phyloP scores from a whole-genome alignment of 257 asterid species.

The Penstemon eatonii region DNA sequence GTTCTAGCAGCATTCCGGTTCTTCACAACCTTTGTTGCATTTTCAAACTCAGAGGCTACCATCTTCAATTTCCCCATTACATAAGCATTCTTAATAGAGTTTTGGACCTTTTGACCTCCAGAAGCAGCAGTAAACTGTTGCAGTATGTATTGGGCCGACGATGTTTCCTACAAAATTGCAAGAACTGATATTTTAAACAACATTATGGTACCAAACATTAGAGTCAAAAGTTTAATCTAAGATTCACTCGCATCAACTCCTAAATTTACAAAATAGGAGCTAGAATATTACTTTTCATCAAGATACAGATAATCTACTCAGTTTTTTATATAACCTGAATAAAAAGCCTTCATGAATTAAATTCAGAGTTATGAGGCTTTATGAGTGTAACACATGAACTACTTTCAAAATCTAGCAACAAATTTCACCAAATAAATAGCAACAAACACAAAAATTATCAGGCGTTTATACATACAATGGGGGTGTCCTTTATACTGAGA shows the following conservation, averaged over 20 bases:
- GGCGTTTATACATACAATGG: conserved; percentile 53
- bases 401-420: no score
- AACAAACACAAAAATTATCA: neutral
- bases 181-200: neutral
- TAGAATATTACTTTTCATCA: neutral
- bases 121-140: conserved; percentile 91
- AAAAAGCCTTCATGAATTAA: neutral
- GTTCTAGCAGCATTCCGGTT: conserved; percentile 62
- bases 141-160: conserved; percentile 87
- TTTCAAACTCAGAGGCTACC: conserved; percentile 88
- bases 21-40: conserved; percentile 84
- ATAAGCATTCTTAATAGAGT: conserved; percentile 68
- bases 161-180: conserved; percentile 62
- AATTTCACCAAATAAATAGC: neutral
- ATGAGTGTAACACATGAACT: no score
- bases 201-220: no score
- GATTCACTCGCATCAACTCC: neutral
- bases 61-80: conserved; percentile 92
- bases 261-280: neutral
- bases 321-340: neutral
- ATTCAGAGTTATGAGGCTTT: neutral
- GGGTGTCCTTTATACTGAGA: conserved; percentile 90
- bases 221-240: conserved; percentile 1
- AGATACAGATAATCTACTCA: conserved; percentile 16
- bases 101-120: conserved; percentile 77